A percentile compares a stretch with the other conserved stretches of the same genome.
phyloP scores from a whole-genome alignment of 495 filamentous ascomycete species.

The Aspergillus saccharolyticus region DNA sequence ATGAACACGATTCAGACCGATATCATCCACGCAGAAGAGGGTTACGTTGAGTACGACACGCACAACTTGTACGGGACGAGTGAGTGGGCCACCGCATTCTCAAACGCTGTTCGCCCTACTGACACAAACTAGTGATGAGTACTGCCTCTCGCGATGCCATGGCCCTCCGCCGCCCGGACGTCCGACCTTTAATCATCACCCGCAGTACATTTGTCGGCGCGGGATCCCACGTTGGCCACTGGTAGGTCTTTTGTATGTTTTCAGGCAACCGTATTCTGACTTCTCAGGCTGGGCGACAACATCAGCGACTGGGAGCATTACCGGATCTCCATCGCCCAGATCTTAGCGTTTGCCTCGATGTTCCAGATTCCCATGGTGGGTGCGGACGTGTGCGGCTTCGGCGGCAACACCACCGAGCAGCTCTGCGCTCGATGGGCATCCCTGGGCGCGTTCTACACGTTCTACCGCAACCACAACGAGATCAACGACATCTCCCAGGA shows the following conservation, averaged over 20 bases:
- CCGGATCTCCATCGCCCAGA: constrained; percentile 59
- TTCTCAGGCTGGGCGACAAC: constrained; percentile 68
- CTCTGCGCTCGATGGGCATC: constrained; percentile 81
- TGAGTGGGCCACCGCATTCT: constrained; percentile 23
- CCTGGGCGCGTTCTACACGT: constrained; percentile 75
- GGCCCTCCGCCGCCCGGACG: constrained; percentile 58
- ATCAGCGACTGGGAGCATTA: constrained; percentile 68
- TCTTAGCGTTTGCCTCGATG: constrained; percentile 70
- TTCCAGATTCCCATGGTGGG: constrained; percentile 88
- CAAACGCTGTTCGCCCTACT: neutral
- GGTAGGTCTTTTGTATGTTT: constrained; percentile 36
- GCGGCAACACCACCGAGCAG: constrained; percentile 63
- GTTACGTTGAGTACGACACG: constrained; percentile 68
- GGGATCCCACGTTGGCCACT: constrained; percentile 73
- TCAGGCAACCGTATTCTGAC: neutral
- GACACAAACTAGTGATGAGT: constrained; percentile 61
- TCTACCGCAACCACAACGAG: constrained; percentile 77
- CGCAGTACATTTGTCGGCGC: constrained; percentile 80
- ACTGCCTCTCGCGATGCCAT: constrained; percentile 61
- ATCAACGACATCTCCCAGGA: constrained; percentile 56
- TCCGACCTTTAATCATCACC: constrained; percentile 75
- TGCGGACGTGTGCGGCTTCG: constrained; percentile 78
- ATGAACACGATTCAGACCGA: constrained; percentile 73
- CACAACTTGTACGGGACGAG: constrained; percentile 83
- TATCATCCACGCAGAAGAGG: constrained; percentile 63